Conservation (phyloP, 345 rosid genomes). For the Gossypium herbaceum region DNA sequence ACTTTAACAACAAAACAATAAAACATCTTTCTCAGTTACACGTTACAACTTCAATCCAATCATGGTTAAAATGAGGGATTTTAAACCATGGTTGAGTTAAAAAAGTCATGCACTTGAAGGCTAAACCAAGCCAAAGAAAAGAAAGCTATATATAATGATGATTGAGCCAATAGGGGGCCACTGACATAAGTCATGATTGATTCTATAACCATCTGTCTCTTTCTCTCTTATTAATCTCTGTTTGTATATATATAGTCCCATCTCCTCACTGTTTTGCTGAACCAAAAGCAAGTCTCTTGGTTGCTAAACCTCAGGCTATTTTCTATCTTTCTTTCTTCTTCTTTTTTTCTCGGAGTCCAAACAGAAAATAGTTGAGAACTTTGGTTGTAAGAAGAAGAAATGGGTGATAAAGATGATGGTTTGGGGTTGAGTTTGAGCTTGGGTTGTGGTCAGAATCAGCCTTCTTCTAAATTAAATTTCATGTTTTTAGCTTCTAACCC, state of each 20-base stretch:
- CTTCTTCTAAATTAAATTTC: constrained; percentile 40
- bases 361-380: constrained; percentile 11
- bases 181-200: constrained; percentile 68
- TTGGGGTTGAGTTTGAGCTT: constrained; percentile 54
- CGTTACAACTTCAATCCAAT: not conserved
- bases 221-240: constrained; percentile 18
- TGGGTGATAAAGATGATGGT: constrained; percentile 56
- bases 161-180: constrained; percentile 50
- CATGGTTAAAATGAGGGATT: not conserved
- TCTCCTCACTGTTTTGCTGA: constrained; percentile 40
- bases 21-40: constrained; percentile 17
- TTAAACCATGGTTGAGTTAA: constrained; percentile 15
- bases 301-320: constrained; percentile 22
- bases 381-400: constrained; percentile 19
- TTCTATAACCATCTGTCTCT: constrained; percentile 48
- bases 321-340: constrained; percentile 10
- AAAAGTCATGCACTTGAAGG: not conserved
- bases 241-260: constrained; percentile 38
- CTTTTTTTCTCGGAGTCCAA: constrained; percentile 8
- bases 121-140: constrained; percentile 10
- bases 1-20: not conserved
- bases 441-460: constrained; percentile 33
- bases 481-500: constrained; percentile 35
- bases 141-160: constrained; percentile 21
- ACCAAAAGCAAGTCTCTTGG: constrained; percentile 33